These are phyloP conservation scores for Yarrowia hollandica DNA, from an alignment of 805 yeast genomes.

Conservation along the genomic window DNA sequence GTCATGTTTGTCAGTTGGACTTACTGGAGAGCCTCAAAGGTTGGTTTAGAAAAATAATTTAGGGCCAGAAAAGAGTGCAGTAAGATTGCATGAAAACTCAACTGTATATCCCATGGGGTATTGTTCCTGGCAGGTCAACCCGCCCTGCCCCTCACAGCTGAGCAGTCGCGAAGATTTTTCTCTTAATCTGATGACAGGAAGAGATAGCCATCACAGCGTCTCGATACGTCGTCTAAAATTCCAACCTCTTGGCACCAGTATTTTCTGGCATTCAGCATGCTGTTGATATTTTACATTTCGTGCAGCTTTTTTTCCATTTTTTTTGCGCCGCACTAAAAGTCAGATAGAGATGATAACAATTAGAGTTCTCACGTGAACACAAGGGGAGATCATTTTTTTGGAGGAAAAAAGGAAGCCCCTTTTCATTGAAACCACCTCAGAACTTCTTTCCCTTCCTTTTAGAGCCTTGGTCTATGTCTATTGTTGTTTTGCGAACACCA, in stretches of 20 bases:
- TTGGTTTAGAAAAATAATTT: neutral
- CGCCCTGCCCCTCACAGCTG: too few species aligned
- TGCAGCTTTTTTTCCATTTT: neutral
- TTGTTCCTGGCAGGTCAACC: conserved; percentile 5
- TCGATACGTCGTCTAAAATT: too few species aligned
- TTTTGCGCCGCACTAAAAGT: conserved; percentile 24
- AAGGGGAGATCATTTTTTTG: neutral
- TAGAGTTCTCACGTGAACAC: conserved; percentile 19
- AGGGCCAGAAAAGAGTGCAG: conserved; percentile 14
- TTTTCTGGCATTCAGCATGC: neutral
- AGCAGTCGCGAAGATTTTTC: too few species aligned
- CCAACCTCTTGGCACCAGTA: neutral
- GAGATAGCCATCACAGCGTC: too few species aligned
- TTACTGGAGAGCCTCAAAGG: neutral
- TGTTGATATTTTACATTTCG: neutral
- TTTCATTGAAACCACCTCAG: too few species aligned
- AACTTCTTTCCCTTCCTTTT: neutral
- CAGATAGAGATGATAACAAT: conserved; percentile 21
- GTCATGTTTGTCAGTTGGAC: neutral
- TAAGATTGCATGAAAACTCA: conserved; percentile 14
- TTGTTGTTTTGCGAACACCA: too few species aligned
- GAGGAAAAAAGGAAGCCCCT: too few species aligned
- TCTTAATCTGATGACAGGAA: too few species aligned
- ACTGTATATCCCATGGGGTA: conserved; percentile 6
- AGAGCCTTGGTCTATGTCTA: too few species aligned